Evolutionary conservation across 2,329 filamentous ascomycete species (phyloP), one percentile per base, ranked within the genome.

Genomic region (Calonectria crousiana): DNA sequence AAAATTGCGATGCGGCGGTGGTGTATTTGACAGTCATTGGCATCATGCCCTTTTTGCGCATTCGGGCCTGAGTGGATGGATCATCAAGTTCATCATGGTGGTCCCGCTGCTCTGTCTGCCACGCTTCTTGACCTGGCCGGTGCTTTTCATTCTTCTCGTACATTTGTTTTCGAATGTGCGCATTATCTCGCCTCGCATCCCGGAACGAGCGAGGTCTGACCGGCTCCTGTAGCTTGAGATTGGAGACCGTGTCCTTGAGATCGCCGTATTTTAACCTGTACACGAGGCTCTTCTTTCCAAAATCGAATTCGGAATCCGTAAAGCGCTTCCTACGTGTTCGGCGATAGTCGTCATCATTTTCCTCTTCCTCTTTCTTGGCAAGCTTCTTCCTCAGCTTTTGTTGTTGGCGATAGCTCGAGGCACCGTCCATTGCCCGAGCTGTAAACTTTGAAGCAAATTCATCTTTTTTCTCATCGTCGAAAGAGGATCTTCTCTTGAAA

Each of bases 1-100:
- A 88, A 79, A 98, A 98, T 75, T 98, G 94, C 0, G 96, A 98
- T 6, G 95, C 95, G 0, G 96, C 94, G 0, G 95, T 97, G 0
- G 95, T 95, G 82, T 96, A 92, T 62, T 85, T 84, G 74, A 86
- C 76, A 1, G 81, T 84, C 80, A 85, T 82, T 13, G 83, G 78
- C 82, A 84, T 84, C 82, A 84, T 82, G 38, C 77, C 80, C 36
- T 80, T 82, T 62, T 77, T 82, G 36, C 77, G 78, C 49, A 76
- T 79, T 32, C 78, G 78, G 49, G 36, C 76, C 26, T 52, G n/a
- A 6, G 56, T 52, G 10, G 52, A 53, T 26, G 53, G 20, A 23
- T 53, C 56, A 47, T 41, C 44, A 28, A 47, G 52, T 30, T 66
- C 64, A 13, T 36, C n/a, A n/a, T 56, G 30, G 16, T 49, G 14